phyloP scores from a whole-genome alignment of 2,329 filamentous ascomycete genomes.

The Sclerotinia trifoliorum region DNA sequence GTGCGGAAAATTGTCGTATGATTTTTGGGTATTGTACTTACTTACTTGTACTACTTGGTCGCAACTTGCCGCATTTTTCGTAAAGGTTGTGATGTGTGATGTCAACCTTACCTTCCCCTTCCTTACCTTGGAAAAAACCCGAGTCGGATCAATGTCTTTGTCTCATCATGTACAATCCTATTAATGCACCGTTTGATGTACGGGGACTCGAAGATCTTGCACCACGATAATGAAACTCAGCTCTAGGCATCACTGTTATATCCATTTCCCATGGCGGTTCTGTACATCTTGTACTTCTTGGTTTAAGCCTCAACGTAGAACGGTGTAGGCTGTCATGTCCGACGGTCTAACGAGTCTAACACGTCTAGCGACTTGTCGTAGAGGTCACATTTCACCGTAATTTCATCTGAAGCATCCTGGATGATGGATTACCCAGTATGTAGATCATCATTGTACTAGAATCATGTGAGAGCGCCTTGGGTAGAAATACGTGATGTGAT shows the following conservation, averaged over 20 bases:
- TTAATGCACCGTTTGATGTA: background rate
- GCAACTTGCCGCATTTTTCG: background rate
- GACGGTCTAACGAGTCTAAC: background rate
- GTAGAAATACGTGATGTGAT: background rate
- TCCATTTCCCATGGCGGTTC: background rate
- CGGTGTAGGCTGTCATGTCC: background rate
- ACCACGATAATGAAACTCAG: background rate
- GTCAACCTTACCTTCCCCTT: background rate
- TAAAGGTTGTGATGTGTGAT: background rate
- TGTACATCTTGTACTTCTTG: background rate
- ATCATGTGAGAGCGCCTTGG: background rate
- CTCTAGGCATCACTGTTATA: conserved; percentile 12
- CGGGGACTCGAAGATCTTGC: background rate
- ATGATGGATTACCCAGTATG: background rate
- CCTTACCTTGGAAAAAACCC: background rate
- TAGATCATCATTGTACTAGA: conserved; percentile 1
- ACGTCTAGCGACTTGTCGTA: background rate
- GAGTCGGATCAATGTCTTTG: conserved; percentile 1
- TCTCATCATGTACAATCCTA: background rate
- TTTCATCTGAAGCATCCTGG: conserved; percentile 4
- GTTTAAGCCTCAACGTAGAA: background rate
- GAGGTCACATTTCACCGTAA: background rate
- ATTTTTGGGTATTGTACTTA: background rate
- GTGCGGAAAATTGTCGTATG: conserved; percentile 1
- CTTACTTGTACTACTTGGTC: no score